A percentile compares a stretch with the other conserved stretches of the same genome.
Conservation (phyloP, 257 asterid species). For the Solanum paucissectum region DNA sequence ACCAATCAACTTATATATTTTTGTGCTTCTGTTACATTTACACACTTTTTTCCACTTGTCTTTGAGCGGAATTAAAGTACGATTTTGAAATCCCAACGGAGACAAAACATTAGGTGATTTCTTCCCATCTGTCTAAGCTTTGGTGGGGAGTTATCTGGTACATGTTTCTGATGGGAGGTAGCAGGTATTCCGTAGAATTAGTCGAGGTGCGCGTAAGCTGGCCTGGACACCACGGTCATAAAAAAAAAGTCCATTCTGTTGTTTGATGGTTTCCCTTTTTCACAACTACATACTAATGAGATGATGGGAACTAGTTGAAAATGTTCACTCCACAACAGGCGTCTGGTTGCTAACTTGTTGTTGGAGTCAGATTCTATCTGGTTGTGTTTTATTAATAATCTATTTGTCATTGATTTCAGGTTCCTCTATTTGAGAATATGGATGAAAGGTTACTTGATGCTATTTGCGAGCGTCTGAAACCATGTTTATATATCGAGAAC, state of each 20-base stretch:
- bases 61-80: not conserved
- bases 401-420: conserved; percentile 33
- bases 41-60: not conserved
- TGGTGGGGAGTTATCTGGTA: not conserved
- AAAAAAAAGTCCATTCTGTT: not conserved
- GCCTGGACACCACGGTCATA: not conserved
- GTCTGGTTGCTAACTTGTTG: not conserved
- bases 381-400: not conserved
- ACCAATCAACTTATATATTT: not conserved
- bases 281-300: not conserved
- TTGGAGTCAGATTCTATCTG: not conserved
- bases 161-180: not conserved
- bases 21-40: not conserved
- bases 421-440: conserved; percentile 91
- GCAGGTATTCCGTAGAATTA: not conserved
- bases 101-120: not conserved
- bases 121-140: not conserved
- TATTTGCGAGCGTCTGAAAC: conserved; percentile 88
- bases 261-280: not conserved
- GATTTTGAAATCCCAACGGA: not conserved
- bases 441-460: conserved; percentile 96
- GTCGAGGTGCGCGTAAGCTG: not conserved
- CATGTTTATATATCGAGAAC: conserved; percentile 70
- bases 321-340: not conserved
- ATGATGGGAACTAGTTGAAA: not conserved